These are phyloP conservation scores for Aspergillus homomorphus DNA, from an alignment of 495 filamentous ascomycete species.

Conservation along the genomic window DNA sequence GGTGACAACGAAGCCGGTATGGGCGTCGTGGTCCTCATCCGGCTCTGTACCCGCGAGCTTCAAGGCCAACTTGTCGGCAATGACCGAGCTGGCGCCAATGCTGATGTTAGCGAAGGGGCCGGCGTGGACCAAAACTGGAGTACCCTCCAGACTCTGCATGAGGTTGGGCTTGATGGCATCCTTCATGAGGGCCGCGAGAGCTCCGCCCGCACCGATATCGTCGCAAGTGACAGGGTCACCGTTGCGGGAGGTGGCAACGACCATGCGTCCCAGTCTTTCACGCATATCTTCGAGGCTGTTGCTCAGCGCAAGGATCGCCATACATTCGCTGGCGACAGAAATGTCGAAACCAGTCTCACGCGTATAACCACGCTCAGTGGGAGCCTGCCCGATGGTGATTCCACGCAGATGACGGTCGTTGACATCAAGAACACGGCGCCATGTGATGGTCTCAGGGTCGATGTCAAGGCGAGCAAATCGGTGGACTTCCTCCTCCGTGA, in stretches of 20 bases:
- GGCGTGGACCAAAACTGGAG: constrained; percentile 94
- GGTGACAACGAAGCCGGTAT: constrained; percentile 93
- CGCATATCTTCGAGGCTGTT: constrained; percentile 86
- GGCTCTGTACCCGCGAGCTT: constrained; percentile 94
- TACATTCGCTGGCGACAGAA: constrained; percentile 94
- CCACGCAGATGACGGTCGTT: constrained; percentile 92
- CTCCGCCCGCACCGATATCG: constrained; percentile 89
- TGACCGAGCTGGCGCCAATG: constrained; percentile 90
- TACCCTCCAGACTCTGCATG: constrained; percentile 97
- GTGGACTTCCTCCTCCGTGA: constrained; percentile 83
- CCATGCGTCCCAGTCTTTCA: constrained; percentile 92
- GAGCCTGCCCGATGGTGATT: constrained; percentile 80
- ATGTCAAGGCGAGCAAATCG: constrained; percentile 92
- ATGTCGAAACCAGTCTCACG: constrained; percentile 94
- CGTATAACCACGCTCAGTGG: constrained; percentile 82
- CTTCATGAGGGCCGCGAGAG: constrained; percentile 90
- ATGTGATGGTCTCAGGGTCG: constrained; percentile 94
- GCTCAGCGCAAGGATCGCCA: constrained; percentile 95
- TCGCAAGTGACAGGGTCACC: constrained; percentile 96
- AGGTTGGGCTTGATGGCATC: constrained; percentile 98
- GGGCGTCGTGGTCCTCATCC: constrained; percentile 82
- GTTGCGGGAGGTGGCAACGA: constrained; percentile 79
- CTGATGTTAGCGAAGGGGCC: constrained; percentile 98
- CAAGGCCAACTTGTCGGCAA: constrained; percentile 91
- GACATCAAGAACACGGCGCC: constrained; percentile 93